Evolutionary conservation across 2,329 filamentous ascomycete species (phyloP).

Genomic region (Xylariaceae sp.): DNA sequence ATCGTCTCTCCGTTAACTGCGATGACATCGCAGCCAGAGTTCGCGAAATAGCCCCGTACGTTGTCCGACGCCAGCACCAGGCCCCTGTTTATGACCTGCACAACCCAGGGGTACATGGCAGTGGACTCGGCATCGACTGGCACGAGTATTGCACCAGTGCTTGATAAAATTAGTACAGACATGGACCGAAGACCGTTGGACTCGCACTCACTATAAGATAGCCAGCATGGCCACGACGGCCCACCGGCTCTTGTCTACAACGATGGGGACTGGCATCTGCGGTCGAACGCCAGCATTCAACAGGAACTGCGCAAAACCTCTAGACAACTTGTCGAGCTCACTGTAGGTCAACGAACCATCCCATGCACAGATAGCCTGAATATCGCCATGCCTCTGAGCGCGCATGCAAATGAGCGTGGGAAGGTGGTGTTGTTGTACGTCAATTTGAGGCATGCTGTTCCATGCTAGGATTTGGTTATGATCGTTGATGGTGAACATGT

Average conservation of each 20-base stretch:
- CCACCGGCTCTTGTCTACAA: conserved; percentile 66
- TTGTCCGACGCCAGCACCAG: conserved; percentile 44
- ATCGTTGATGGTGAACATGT: conserved; percentile 54
- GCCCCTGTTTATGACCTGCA: conserved; percentile 40
- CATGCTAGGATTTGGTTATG: conserved; percentile 51
- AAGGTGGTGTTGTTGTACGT: conserved; percentile 39
- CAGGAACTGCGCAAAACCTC: conserved; percentile 28
- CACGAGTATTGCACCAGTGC: conserved; percentile 47
- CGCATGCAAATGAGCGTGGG: conserved; percentile 44
- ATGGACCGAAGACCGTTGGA: conserved; percentile 29
- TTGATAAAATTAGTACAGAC: conserved; percentile 17
- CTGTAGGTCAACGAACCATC: conserved; percentile 30
- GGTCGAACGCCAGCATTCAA: conserved; percentile 25
- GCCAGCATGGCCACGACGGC: conserved; percentile 68
- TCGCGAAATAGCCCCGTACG: conserved; percentile 36
- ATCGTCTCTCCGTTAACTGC: conserved; percentile 42
- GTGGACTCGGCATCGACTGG: conserved; percentile 45
- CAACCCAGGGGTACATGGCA: conserved; percentile 38
- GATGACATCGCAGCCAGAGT: conserved; percentile 38
- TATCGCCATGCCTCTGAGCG: conserved; percentile 35
- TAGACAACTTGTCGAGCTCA: conserved; percentile 27
- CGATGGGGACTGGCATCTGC: conserved; percentile 54
- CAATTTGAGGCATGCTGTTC: conserved; percentile 42
- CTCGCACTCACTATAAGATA: conserved; percentile 57
- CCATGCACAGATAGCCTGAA: conserved; percentile 30